Conservation (phyloP, 345 rosid species). For the Firmiana major region DNA sequence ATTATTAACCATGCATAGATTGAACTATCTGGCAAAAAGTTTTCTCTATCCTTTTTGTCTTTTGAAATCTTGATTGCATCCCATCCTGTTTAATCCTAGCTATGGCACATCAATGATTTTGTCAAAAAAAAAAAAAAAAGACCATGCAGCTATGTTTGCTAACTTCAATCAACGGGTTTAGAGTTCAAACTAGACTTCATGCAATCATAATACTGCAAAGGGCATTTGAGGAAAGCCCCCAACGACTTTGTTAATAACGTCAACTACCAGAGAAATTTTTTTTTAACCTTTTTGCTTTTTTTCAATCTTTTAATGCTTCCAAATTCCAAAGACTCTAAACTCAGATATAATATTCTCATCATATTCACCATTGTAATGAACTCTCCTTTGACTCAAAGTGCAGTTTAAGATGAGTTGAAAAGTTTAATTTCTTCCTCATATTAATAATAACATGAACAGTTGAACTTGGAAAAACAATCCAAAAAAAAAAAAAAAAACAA, state of each 20-base stretch:
- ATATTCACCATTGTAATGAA: not conserved
- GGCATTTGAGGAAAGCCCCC: not conserved
- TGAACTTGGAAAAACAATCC: not conserved
- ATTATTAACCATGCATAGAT: not conserved
- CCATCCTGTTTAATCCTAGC: not conserved
- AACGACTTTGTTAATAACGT: not conserved
- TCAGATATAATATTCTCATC: not conserved
- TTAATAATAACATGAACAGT: not conserved
- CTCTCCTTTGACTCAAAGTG: not conserved
- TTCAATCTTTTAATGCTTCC: not conserved
- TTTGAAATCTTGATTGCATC: not conserved
- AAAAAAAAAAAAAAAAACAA: not conserved
- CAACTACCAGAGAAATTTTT: not conserved
- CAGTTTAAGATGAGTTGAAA: not conserved
- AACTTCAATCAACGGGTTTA: not conserved
- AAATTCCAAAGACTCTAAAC: not conserved
- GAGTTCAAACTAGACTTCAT: not conserved
- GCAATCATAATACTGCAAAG: not conserved
- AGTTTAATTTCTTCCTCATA: not conserved
- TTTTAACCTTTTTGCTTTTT: not conserved
- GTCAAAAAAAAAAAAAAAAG: not conserved
- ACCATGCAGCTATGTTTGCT: not conserved
- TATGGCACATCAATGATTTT: not conserved
- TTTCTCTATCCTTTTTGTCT: not conserved
- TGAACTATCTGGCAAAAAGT: not conserved